A percentile compares a stretch with the other conserved stretches of the same genome.
phyloP scores from a whole-genome alignment of 768 basidiomycete genomes.

The Polyporus arcularius region DNA sequence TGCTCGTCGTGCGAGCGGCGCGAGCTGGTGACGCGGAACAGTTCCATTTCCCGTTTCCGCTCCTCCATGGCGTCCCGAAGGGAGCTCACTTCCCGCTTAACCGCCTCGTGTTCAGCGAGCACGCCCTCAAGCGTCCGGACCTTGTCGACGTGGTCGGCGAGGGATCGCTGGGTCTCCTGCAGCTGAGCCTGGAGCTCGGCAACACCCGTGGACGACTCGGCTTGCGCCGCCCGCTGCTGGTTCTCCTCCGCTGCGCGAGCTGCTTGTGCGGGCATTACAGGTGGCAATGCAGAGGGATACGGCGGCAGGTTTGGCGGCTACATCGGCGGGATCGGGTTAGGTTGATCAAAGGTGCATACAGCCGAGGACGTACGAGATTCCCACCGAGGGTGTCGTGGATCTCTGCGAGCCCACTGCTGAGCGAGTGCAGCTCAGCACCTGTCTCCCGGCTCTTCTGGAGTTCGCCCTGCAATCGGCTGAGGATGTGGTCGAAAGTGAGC shows the following conservation, averaged over 20 bases:
- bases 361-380: slow-evolving; percentile 56
- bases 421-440: slow-evolving; percentile 76
- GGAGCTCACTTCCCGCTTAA: slow-evolving; percentile 74
- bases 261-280: slow-evolving; percentile 44
- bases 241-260: slow-evolving; percentile 18
- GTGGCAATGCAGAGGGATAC: slow-evolving; percentile 66
- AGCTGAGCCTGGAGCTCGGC: slow-evolving; percentile 81
- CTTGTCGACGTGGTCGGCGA: slow-evolving; percentile 79
- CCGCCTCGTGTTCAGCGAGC: slow-evolving; percentile 79
- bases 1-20: slow-evolving; percentile 22
- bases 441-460: slow-evolving; percentile 96
- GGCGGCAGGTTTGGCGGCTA: slow-evolving; percentile 64
- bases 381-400: slow-evolving; percentile 92
- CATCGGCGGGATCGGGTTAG: background rate
- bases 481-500: slow-evolving; percentile 88
- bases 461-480: slow-evolving; percentile 86
- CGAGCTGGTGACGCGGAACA: slow-evolving; percentile 31
- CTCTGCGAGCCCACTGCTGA: slow-evolving; percentile 83
- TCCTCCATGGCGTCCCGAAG: slow-evolving; percentile 75
- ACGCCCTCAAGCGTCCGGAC: slow-evolving; percentile 81
- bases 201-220: slow-evolving; percentile 39
- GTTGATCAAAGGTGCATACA: background rate
- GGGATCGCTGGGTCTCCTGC: slow-evolving; percentile 76
- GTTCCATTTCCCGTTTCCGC: slow-evolving; percentile 53
- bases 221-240: slow-evolving; percentile 24